Evolutionary conservation across 2,329 filamentous ascomycete species (phyloP), one percentile per base, ranked within the genome.

Genomic region (Talaromyces atroroseus): DNA sequence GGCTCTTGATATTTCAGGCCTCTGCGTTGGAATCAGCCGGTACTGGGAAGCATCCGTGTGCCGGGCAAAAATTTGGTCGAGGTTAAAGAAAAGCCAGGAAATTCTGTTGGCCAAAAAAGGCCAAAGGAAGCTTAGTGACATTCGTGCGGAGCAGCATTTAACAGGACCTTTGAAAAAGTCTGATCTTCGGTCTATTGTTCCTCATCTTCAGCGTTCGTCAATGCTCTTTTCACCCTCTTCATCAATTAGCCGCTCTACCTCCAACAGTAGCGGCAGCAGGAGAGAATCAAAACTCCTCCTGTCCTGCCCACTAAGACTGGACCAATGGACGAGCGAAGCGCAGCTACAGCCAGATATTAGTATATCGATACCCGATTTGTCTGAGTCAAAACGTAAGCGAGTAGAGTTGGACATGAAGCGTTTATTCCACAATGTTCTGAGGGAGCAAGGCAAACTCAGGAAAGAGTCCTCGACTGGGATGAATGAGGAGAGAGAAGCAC

Each of bases 271-370:
- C 40, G 12, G 18, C 62, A 8, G 60, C 34, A 38, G 29, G 49
- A 50, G 24, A 46, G 34, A 56, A 24, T 42, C 54, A 53, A 61
- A 62, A 45, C 58, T 73, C 2, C 63, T 74, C 11, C 54, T 75
- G 16, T 68, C 69, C 11, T 74, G 72, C 57, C 58, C 63, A 5
- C 57, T 75, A 45, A 59, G 50, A 12, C 61, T 75, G 38, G 71
- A 75, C 56, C 64, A 70, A 23, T 75, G 73, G 73, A 72, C 71
- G 18, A 66, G 72, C 36, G 73, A 75, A 54, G 69, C 72, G 2
- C 67, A 68, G 20, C 60, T 75, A n/a, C 61, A 62, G 18, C 68
- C 72, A 2, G 68, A 68, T 50, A 66, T 75, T 24, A 72, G 65
- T 47, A 62, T 74, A 18, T 68, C 67, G 6, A 47, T 60, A 3